phyloP scores from a whole-genome alignment of 352 stramenopile species.

The Globisporangium yorkense region DNA sequence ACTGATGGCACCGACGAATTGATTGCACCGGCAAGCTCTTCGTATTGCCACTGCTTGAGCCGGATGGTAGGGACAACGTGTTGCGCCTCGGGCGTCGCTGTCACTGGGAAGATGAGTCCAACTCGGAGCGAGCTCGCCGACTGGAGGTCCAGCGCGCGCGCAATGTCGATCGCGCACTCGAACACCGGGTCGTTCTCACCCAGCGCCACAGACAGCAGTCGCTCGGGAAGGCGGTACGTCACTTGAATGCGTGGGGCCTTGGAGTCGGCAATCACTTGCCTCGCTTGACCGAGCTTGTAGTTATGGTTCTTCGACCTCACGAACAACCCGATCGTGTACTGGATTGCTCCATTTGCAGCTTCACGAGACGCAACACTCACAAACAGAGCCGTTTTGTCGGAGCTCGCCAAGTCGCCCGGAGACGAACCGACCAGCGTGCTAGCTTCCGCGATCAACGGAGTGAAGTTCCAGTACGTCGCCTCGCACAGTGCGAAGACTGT shows the following conservation, averaged over 20 bases:
- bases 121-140: constrained; percentile 23
- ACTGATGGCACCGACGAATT: constrained; percentile 15
- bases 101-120: constrained; percentile 41
- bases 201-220: constrained; percentile 36
- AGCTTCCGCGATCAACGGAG: constrained; percentile 36
- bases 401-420: constrained; percentile 5
- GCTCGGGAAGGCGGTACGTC: constrained; percentile 34
- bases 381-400: constrained; percentile 31
- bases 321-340: constrained; percentile 36
- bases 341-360: constrained; percentile 1
- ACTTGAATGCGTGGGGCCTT: constrained; percentile 23
- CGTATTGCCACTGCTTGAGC: constrained; percentile 30
- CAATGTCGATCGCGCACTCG: constrained; percentile 47
- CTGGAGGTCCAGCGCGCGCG: constrained; percentile 37
- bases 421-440: constrained; percentile 13
- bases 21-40: constrained; percentile 9
- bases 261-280: constrained; percentile 20
- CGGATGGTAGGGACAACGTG: background rate
- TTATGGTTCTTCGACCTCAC: constrained; percentile 34
- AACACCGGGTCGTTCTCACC: constrained; percentile 34
- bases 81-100: background rate
- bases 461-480: constrained; percentile 62
- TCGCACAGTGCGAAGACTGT: constrained; percentile 49
- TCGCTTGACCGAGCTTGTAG: constrained; percentile 29
- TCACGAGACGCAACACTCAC: constrained; percentile 16